These are phyloP conservation scores for Friedmanniomyces simplex DNA, from an alignment of 495 filamentous ascomycete species.

Conservation along the genomic window DNA sequence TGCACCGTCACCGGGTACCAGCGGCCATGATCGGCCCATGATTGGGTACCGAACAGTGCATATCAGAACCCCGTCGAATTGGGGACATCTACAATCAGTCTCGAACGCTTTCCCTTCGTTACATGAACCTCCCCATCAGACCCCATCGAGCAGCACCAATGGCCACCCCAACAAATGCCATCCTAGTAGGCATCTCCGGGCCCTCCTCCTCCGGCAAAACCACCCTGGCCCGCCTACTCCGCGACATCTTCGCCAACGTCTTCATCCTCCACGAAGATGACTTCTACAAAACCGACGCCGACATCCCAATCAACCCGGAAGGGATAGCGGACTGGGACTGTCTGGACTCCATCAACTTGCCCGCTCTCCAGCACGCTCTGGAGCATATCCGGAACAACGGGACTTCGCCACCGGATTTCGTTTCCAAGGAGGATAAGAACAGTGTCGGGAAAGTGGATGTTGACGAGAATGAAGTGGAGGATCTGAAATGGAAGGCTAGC, in stretches of 20 bases:
- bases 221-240: slow-evolving; percentile 34
- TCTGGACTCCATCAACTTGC: slow-evolving; percentile 56
- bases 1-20: too few relatives aligned
- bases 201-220: slow-evolving; percentile 35
- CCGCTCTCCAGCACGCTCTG: slow-evolving; percentile 50
- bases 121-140: background rate
- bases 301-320: slow-evolving; percentile 39
- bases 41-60: too few relatives aligned
- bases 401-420: slow-evolving; percentile 50
- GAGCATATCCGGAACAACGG: slow-evolving; percentile 53
- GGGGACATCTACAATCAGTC: too few relatives aligned
- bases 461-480: slow-evolving; percentile 18
- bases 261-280: slow-evolving; percentile 90
- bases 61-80: too few relatives aligned
- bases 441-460: slow-evolving; percentile 42
- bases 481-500: slow-evolving; percentile 13
- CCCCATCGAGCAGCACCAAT: background rate
- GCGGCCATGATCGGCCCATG: too few relatives aligned
- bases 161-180: slow-evolving; percentile 12
- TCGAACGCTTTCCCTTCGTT: background rate
- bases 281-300: slow-evolving; percentile 71
- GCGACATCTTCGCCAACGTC: slow-evolving; percentile 35
- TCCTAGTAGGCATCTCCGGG: slow-evolving; percentile 25
- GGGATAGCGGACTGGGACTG: slow-evolving; percentile 84
- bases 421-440: slow-evolving; percentile 72